phyloP scores from a whole-genome alignment of 1,139 yeast genomes.

The Geotrichum cucujoidarum region DNA sequence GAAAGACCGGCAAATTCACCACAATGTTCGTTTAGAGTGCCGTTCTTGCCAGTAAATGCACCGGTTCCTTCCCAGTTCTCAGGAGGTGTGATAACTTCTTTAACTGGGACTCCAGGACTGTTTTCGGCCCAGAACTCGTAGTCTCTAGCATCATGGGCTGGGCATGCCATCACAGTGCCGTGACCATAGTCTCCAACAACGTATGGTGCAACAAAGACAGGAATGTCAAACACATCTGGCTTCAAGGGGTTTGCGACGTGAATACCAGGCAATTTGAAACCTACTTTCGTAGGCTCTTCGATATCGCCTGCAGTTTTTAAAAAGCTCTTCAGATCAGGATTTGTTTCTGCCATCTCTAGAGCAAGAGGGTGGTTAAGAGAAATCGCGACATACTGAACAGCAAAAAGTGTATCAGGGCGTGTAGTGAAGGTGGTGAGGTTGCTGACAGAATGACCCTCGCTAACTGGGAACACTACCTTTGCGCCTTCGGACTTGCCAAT shows the following conservation, averaged over 20 bases:
- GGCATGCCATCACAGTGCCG: conserved; percentile 98
- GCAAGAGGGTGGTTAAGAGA: conserved; percentile 67
- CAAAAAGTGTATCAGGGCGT: conserved; percentile 79
- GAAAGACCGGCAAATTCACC: conserved; percentile 51
- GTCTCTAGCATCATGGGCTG: conserved; percentile 87
- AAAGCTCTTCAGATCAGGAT: conserved; percentile 45
- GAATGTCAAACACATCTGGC: conserved; percentile 43
- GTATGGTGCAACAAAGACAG: conserved; percentile 86
- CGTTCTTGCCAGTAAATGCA: conserved; percentile 52
- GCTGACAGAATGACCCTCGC: conserved; percentile 25
- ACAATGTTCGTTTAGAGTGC: conserved; percentile 49
- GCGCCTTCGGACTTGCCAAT: conserved; percentile 87
- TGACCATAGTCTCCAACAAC: conserved; percentile 78
- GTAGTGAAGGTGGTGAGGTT: conserved; percentile 68
- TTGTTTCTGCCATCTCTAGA: conserved; percentile 34
- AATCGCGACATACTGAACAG: conserved; percentile 78
- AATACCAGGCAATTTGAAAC: conserved; percentile 48
- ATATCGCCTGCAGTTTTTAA: conserved; percentile 39
- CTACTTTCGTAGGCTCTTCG: conserved; percentile 57
- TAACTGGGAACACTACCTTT: conserved; percentile 44
- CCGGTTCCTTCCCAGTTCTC: conserved; percentile 19
- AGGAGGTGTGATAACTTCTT: conserved; percentile 44
- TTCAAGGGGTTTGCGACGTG: conserved; percentile 58
- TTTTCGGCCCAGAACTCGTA: conserved; percentile 70
- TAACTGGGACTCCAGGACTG: conserved; percentile 45